Percentiles rank a stretch among this genome's conserved stretches.
phyloP scores from a whole-genome alignment of 2,329 filamentous ascomycete genomes.

The Exophiala xenobiotica region DNA sequence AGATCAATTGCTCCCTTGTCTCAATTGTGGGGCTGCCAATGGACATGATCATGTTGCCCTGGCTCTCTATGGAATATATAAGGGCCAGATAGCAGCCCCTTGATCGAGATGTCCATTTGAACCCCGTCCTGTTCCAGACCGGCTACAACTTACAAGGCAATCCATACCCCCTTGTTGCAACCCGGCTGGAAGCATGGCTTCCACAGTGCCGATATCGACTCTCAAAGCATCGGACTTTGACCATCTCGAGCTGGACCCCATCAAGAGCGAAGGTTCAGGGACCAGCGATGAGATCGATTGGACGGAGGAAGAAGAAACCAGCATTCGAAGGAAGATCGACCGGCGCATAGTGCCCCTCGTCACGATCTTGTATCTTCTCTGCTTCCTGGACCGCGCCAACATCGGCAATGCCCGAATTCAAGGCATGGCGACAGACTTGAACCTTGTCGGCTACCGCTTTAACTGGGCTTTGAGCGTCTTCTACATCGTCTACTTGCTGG shows the following conservation, averaged over 20 bases:
- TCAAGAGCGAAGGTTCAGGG: not conserved
- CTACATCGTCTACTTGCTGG: conserved; percentile 56
- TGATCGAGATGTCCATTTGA: too few relatives aligned
- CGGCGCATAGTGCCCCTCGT: not conserved
- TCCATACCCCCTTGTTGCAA: not conserved
- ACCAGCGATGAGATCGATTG: not conserved
- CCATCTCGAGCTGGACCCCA: not conserved
- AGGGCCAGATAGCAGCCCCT: too few relatives aligned
- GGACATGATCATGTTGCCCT: too few relatives aligned
- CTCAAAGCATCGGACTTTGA: not conserved
- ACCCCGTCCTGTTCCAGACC: too few relatives aligned
- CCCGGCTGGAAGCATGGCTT: not conserved
- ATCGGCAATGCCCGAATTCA: conserved; percentile 39
- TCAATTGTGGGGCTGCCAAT: too few relatives aligned
- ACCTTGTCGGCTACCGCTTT: conserved; percentile 44
- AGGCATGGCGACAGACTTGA: conserved; percentile 33
- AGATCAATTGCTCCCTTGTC: too few relatives aligned
- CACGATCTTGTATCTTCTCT: conserved; percentile 52
- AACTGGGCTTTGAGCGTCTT: conserved; percentile 54
- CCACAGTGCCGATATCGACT: not conserved
- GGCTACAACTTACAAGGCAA: not conserved
- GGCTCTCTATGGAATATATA: too few relatives aligned
- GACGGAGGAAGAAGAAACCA: conserved; percentile 2
- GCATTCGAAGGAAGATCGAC: conserved; percentile 10
- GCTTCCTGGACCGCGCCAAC: conserved; percentile 56